Evolutionary conservation across 2,329 filamentous ascomycete species (phyloP), one percentile per base, ranked within the genome.

Genomic region (Cercospora berteroae): DNA sequence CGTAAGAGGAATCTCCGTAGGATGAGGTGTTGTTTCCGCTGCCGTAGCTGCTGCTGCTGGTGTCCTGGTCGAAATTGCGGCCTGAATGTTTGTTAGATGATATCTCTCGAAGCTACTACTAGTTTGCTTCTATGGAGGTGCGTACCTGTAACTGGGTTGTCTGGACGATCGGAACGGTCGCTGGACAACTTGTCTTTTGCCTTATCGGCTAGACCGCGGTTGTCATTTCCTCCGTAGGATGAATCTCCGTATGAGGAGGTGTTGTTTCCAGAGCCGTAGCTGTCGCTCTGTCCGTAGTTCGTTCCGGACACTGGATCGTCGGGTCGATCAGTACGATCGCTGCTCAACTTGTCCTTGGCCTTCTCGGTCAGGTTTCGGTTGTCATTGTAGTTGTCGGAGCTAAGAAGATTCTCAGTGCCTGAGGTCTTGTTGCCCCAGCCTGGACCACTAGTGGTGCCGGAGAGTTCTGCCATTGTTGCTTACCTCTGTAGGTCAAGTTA

Each of bases 271-370:
- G 33, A 36, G 5, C 33, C 36, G 29, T 33, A 20, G 56, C 29
- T 20, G 36, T 36, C 42, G 20, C 36, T 44, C 16, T 60, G 33
- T 6, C 25, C 58, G 16, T 60, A 60, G 33, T 44, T 44, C 8
- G 58, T 57, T 16, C 42, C 60, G 25, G 42, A 31, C 6, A 63
- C n/a, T 20, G 44, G 48, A 36, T 67, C 62, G 57, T 61, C 64
- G 44, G 65, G 59, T 10, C 55, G 31, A 31, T 63, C 63, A 36
- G 52, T 65, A 29, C 57, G 60, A 18, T 55, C 59, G 44, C 58
- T 55, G 39, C 50, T 20, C 20, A 67, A 12, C 31, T 69, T 67
- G 55, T 67, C 66, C 83, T 97, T 94, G 78, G 56, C 59, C 63
- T 63, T 64, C n/a, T 63, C 60, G 55, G 55, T 58, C 18, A 65